These are phyloP conservation scores for Apiospora aurea DNA, from an alignment of 2,329 filamentous ascomycete species.

Conservation along the genomic window DNA sequence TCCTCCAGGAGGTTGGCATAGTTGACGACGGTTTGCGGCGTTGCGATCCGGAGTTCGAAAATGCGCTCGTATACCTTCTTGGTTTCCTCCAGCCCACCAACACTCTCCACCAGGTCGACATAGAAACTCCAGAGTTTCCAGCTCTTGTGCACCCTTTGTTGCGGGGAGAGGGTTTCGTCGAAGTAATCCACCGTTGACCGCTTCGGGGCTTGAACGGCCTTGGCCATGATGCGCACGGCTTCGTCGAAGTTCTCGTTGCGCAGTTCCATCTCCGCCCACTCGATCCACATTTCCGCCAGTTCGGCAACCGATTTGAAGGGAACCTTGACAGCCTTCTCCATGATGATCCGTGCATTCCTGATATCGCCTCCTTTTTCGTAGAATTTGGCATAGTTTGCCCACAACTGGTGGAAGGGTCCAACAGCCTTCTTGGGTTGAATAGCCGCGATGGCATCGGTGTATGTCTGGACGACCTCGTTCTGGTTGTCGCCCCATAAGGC, in stretches of 20 bases:
- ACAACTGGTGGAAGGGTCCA: conserved; percentile 92
- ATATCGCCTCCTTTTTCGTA: conserved; percentile 90
- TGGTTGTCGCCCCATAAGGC: conserved; percentile 95
- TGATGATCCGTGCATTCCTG: conserved; percentile 85
- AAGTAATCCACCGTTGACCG: conserved; percentile 99
- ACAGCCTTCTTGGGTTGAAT: conserved; percentile 94
- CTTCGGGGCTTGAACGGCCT: conserved; percentile 96
- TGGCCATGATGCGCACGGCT: conserved; percentile 94
- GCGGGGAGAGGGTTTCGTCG: conserved; percentile 90
- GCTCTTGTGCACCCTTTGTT: conserved; percentile 97
- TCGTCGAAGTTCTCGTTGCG: conserved; percentile 95
- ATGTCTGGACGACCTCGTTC: conserved; percentile 89
- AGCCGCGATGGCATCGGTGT: conserved; percentile 90
- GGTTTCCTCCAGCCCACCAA: conserved; percentile 88
- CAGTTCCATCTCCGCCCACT: conserved; percentile 98
- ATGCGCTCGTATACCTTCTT: conserved; percentile 95
- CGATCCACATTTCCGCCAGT: conserved; percentile 97
- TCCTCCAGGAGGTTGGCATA: conserved; percentile 96
- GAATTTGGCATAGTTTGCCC: conserved; percentile 96
- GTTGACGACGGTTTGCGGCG: conserved; percentile 97
- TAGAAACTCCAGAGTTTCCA: conserved; percentile 99
- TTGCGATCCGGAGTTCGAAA: conserved; percentile 97
- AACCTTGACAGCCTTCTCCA: conserved; percentile 98
- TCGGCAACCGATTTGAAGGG: conserved; percentile 98
- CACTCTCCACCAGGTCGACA: conserved; percentile 95